These are phyloP conservation scores for Beauveria caledonica DNA, from an alignment of 2,329 filamentous ascomycete genomes.

Conservation along the genomic window DNA sequence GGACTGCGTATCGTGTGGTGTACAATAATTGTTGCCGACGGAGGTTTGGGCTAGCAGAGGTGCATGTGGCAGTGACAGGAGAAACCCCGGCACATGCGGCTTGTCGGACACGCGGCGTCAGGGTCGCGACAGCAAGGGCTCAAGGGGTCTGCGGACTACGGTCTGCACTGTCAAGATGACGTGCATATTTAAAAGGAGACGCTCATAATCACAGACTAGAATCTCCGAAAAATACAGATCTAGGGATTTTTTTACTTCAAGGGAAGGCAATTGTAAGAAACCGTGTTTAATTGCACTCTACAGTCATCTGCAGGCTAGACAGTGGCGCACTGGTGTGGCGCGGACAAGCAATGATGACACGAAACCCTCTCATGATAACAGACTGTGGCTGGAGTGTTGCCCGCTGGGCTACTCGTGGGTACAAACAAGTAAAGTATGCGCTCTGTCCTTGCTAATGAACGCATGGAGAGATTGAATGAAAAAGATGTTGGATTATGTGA, in stretches of 20 bases:
- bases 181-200: too few relatives aligned
- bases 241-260: neutral
- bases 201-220: too few relatives aligned
- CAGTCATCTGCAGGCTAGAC: neutral
- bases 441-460: too few relatives aligned
- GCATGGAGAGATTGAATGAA: too few relatives aligned
- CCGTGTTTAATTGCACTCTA: neutral
- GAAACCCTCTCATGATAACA: neutral
- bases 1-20: neutral
- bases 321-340: neutral
- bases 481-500: too few relatives aligned
- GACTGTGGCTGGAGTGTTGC: neutral
- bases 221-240: neutral
- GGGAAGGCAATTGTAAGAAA: neutral
- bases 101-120: conserved; percentile 7
- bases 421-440: too few relatives aligned
- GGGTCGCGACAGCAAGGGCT: neutral
- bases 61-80: conserved; percentile 12
- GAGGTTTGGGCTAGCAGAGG: neutral
- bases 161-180: too few relatives aligned
- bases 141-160: neutral
- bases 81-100: conserved; percentile 11
- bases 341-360: neutral
- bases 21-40: neutral
- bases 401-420: too few relatives aligned